These are phyloP conservation scores for Quercus aquifolioides DNA, from an alignment of 306 rosid genomes.

Conservation along the genomic window DNA sequence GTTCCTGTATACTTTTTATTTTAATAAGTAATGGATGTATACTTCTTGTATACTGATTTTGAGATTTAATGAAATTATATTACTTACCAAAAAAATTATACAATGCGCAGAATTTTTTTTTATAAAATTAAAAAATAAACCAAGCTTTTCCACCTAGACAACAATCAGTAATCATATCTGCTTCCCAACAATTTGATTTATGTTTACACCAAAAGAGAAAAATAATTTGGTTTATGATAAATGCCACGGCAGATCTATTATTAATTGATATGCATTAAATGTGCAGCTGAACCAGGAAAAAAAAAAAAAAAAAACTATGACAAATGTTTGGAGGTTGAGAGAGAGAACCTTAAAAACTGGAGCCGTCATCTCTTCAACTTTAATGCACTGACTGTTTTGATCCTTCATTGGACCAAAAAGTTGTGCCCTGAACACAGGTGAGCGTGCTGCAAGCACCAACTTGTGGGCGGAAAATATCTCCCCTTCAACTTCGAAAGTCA, in stretches of 20 bases:
- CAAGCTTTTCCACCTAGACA: not conserved
- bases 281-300: not conserved
- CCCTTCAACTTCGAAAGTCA: constrained; percentile 53
- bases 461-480: constrained; percentile 59
- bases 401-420: constrained; percentile 68
- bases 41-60: no score
- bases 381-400: constrained; percentile 38
- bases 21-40: no score
- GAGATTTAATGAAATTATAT: no score
- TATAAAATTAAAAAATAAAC: not conserved
- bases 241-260: not conserved
- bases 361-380: constrained; percentile 56
- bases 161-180: not conserved
- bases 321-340: not conserved
- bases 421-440: constrained; percentile 62
- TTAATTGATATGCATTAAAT: not conserved
- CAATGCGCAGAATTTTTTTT: not conserved
- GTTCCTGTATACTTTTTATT: no score
- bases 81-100: not conserved
- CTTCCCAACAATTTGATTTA: not conserved
- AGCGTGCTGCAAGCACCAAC: constrained; percentile 61
- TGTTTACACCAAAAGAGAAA: no score
- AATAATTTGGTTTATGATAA: not conserved
- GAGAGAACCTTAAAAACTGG: constrained; percentile 52
- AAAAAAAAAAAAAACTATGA: not conserved